Percentiles rank a stretch among this genome's conserved stretches.
Conservation (phyloP, 225 moss, liverwort and hornwort species). For the Marchantia paleacea region DNA sequence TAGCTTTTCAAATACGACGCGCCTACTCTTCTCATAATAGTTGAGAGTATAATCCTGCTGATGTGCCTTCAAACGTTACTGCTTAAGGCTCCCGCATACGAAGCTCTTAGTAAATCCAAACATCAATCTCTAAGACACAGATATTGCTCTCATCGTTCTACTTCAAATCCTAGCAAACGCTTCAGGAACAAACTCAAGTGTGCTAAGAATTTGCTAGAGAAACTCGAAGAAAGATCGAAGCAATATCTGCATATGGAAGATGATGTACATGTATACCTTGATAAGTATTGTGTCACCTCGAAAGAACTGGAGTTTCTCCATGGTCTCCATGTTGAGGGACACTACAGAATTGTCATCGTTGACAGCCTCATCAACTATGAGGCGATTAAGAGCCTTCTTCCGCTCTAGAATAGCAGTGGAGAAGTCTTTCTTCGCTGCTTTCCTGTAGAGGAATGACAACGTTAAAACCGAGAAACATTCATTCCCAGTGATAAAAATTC, state of each 20-base stretch:
- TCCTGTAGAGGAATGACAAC: conserved; percentile 29
- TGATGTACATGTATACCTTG: conserved; percentile 35
- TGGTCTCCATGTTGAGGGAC: conserved; percentile 75
- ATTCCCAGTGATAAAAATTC: not conserved
- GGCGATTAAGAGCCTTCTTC: conserved; percentile 73
- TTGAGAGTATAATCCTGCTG: not conserved
- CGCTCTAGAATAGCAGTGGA: conserved; percentile 77
- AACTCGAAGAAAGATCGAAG: too few species aligned
- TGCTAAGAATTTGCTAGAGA: not conserved
- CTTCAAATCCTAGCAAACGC: not conserved
- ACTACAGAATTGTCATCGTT: conserved; percentile 82
- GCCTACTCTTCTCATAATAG: not conserved
- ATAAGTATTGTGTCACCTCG: conserved; percentile 66
- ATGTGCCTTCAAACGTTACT: not conserved
- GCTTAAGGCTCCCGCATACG: not conserved
- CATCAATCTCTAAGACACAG: not conserved
- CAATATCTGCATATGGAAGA: too few species aligned
- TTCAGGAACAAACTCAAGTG: not conserved
- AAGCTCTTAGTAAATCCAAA: not conserved
- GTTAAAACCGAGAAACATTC: not conserved
- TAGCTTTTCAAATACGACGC: not conserved
- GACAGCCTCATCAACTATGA: conserved; percentile 72
- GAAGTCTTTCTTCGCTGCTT: conserved; percentile 61
- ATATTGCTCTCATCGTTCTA: not conserved
- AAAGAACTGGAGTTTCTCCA: conserved; percentile 78